A percentile compares a stretch with the other conserved stretches of the same genome.
phyloP scores from a whole-genome alignment of 1,284 basidiomycete genomes.

The Melampsora americana region DNA sequence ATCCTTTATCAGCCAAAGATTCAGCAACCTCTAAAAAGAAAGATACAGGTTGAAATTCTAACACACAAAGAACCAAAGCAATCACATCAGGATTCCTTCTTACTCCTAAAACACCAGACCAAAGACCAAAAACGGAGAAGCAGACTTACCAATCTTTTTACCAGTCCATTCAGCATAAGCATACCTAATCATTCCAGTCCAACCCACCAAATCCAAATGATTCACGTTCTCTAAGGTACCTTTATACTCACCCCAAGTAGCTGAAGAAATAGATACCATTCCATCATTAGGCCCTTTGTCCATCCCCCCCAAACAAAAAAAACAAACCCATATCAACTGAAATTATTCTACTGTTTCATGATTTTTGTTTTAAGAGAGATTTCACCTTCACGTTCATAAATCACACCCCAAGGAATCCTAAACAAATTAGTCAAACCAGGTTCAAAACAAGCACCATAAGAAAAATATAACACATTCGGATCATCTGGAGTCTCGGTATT shows the following conservation, averaged over 20 bases:
- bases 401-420: constrained; percentile 48
- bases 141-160: neutral
- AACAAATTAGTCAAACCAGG: constrained; percentile 84
- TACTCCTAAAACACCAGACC: constrained; percentile 52
- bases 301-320: neutral
- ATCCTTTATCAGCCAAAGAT: constrained; percentile 47
- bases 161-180: constrained; percentile 44
- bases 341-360: no score
- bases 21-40: constrained; percentile 47
- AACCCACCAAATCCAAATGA: constrained; percentile 72
- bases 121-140: constrained; percentile 56
- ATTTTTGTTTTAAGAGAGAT: no score
- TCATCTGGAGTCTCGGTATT: constrained; percentile 78
- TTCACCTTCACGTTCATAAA: constrained; percentile 20
- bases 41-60: constrained; percentile 46
- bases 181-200: constrained; percentile 26
- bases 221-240: constrained; percentile 69
- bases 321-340: no score
- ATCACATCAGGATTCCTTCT: neutral
- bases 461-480: constrained; percentile 75
- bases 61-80: constrained; percentile 55
- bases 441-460: constrained; percentile 84
- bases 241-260: constrained; percentile 67
- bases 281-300: constrained; percentile 70
- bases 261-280: constrained; percentile 74